These are phyloP conservation scores for Astragalus membranaceus DNA, from an alignment of 306 rosid species.

Conservation along the genomic window DNA sequence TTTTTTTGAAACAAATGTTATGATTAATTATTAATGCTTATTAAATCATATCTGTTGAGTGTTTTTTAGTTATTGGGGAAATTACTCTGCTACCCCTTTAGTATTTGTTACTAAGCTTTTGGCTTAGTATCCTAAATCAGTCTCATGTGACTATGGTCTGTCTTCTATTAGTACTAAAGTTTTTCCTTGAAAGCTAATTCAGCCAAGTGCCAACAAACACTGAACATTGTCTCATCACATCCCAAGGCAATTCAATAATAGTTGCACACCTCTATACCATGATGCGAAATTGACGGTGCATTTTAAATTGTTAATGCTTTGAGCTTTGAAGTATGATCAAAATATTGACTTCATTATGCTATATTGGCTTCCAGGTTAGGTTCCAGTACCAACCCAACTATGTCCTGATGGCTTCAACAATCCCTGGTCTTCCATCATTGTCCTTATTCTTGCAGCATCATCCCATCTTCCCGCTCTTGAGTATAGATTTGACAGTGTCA, in stretches of 20 bases:
- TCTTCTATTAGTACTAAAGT: too few relatives aligned
- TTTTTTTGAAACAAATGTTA: too few relatives aligned
- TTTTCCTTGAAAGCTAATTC: too few relatives aligned
- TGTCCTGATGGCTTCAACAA: slow-evolving; percentile 38
- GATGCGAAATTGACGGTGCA: neutral
- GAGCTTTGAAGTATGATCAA: neutral
- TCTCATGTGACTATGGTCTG: too few relatives aligned
- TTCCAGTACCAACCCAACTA: slow-evolving; percentile 33
- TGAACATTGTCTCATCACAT: neutral
- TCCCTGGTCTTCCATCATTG: slow-evolving; percentile 36
- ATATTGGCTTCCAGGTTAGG: neutral
- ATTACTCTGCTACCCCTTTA: too few relatives aligned
- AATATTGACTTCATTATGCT: neutral
- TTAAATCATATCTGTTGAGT: too few relatives aligned
- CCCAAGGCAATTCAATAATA: neutral
- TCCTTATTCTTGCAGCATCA: slow-evolving; percentile 30
- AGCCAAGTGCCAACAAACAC: too few relatives aligned
- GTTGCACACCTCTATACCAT: neutral
- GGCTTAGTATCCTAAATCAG: too few relatives aligned
- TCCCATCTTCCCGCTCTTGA: slow-evolving; percentile 45
- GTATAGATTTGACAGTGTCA: slow-evolving; percentile 45
- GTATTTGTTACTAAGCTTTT: too few relatives aligned
- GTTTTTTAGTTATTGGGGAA: too few relatives aligned
- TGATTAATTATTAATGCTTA: too few relatives aligned
- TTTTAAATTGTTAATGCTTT: neutral